A percentile compares a stretch with the other conserved stretches of the same genome.
Evolutionary conservation across 768 basidiomycete genomes (phyloP).

Genomic region (Pulveroboletus sp.): DNA sequence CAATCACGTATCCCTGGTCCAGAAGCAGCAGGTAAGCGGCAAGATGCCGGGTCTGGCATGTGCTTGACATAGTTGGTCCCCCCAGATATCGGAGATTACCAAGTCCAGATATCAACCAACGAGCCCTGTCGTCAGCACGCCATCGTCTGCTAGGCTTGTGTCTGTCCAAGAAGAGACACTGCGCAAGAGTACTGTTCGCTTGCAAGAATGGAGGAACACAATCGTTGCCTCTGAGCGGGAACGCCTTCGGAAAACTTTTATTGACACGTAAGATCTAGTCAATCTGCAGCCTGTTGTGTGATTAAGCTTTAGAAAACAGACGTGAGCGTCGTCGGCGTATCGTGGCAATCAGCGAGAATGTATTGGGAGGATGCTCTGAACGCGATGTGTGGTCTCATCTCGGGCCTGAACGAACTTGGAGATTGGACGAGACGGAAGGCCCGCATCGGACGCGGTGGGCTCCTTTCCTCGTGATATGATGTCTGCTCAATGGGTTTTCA

Average conservation of each 20-base stretch:
- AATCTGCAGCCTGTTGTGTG: background rate
- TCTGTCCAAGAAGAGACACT: slow-evolving; percentile 38
- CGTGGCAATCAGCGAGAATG: slow-evolving; percentile 57
- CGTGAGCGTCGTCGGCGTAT: slow-evolving; percentile 76
- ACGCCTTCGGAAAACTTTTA: slow-evolving; percentile 61
- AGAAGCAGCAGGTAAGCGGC: slow-evolving; percentile 67
- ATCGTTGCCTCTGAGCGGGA: slow-evolving; percentile 70
- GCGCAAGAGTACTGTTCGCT: slow-evolving; percentile 58
- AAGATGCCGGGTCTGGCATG: background rate
- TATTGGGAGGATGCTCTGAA: slow-evolving; percentile 63
- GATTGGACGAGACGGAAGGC: slow-evolving; percentile 89
- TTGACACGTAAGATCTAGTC: slow-evolving; percentile 59
- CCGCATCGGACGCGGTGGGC: slow-evolving; percentile 79
- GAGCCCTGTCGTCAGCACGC: background rate
- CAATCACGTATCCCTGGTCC: slow-evolving; percentile 54
- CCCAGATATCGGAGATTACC: slow-evolving; percentile 57
- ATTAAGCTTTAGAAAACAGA: slow-evolving; percentile 36
- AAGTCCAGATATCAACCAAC: slow-evolving; percentile 30
- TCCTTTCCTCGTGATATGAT: background rate
- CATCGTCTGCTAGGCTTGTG: slow-evolving; percentile 14
- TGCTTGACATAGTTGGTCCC: background rate
- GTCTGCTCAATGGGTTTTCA: slow-evolving; percentile 28
- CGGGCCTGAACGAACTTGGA: slow-evolving; percentile 55
- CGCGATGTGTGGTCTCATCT: slow-evolving; percentile 78
- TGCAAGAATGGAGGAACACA: slow-evolving; percentile 71